Evolutionary conservation across 2,329 filamentous ascomycete species (phyloP).

Genomic region (Cordyceps cateniannulata): DNA sequence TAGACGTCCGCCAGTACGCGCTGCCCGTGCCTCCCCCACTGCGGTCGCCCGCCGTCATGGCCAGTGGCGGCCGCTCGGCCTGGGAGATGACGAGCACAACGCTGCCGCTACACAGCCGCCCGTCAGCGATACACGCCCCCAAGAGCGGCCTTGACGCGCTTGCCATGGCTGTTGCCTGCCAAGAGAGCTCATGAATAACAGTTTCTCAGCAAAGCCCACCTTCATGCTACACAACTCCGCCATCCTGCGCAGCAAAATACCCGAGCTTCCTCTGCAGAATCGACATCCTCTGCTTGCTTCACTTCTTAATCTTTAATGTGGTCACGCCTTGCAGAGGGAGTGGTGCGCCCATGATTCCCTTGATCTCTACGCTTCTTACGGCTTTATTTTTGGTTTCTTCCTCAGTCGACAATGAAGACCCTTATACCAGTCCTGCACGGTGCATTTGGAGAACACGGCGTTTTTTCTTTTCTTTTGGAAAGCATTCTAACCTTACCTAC

Average conservation of each 20-base stretch:
- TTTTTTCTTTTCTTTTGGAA: neutral
- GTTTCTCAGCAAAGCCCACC: neutral
- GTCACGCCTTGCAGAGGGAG: neutral
- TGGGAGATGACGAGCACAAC: slow-evolving; percentile 44
- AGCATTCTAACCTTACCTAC: neutral
- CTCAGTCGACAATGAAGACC: neutral
- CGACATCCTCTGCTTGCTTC: slow-evolving; percentile 3
- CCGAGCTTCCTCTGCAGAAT: neutral
- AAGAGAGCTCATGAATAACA: slow-evolving; percentile 30
- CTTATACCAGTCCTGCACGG: slow-evolving; percentile 1
- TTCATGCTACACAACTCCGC: neutral
- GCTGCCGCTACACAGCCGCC: slow-evolving; percentile 39
- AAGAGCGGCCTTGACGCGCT: slow-evolving; percentile 49
- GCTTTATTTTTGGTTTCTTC: neutral
- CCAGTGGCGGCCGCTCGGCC: slow-evolving; percentile 16
- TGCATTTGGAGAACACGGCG: neutral
- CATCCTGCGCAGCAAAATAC: neutral
- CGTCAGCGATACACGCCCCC: slow-evolving; percentile 34
- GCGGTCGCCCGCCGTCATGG: slow-evolving; percentile 28
- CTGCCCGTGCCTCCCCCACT: slow-evolving; percentile 26
- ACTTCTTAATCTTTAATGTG: slow-evolving; percentile 7
- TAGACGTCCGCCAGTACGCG: slow-evolving; percentile 36
- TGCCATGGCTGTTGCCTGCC: slow-evolving; percentile 47
- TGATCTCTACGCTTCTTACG: neutral
- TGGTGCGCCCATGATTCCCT: neutral